Conservation (phyloP, 345 rosid species). For the Populus ilicifolia region DNA sequence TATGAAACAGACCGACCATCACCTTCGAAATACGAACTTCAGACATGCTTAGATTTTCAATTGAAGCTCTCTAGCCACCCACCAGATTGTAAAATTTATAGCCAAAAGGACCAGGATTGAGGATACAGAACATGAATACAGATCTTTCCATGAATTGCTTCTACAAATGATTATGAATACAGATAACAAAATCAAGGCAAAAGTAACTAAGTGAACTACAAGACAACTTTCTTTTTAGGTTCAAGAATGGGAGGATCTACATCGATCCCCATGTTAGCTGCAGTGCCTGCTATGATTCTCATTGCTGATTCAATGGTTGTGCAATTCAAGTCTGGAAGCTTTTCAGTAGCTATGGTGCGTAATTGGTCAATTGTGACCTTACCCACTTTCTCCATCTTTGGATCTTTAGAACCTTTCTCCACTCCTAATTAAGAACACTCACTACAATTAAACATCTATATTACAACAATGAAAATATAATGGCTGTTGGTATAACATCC, state of each 20-base stretch:
- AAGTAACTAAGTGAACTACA: constrained; percentile 15
- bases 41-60: background rate
- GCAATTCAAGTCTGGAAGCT: constrained; percentile 80
- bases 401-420: constrained; percentile 82
- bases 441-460: constrained; percentile 2
- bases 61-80: background rate
- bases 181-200: background rate
- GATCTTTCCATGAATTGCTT: background rate
- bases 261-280: constrained; percentile 86
- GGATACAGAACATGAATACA: background rate
- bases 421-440: constrained; percentile 44
- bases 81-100: background rate
- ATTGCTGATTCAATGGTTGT: constrained; percentile 71
- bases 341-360: constrained; percentile 62
- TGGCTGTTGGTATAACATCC: background rate
- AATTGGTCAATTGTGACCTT: constrained; percentile 62
- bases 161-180: constrained; percentile 10
- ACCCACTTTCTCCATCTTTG: constrained; percentile 66
- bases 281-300: constrained; percentile 93
- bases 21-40: background rate
- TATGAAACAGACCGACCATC: background rate
- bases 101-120: background rate
- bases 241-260: constrained; percentile 83
- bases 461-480: background rate
- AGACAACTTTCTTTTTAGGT: constrained; percentile 51